Base-by-base conservation (phyloP, 805 yeast species). In the Kuraishia piskuri region DNA sequence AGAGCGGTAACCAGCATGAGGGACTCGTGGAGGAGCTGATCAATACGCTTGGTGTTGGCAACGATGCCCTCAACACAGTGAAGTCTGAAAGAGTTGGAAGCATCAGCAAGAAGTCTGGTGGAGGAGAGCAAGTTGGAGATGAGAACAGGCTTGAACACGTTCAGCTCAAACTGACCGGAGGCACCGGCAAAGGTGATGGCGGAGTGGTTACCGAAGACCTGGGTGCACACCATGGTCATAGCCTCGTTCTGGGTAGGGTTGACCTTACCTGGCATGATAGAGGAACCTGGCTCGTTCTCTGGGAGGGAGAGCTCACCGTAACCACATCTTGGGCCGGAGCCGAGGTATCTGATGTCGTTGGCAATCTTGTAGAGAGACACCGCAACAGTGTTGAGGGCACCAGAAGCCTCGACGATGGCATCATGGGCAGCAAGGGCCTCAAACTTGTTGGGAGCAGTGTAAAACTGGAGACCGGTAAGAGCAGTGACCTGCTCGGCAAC, bases 181-280 rank as follows among this genome's bases (percentile, higher is more conserved):
- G 99, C 97, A 67, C 99, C 99, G 48, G 97, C 96, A 68, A 89
- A 90, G 37, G 98, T 91, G 74, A 94, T 88, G 59, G 97, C 83
- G 48, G 96, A 74, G 74, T 94, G 85, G 84, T 94, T 94, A 71
- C 99, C 99, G 69, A 94, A 90, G 24, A 94, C 97, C 79, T 94
- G 99, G 58, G 94, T 82, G 69, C 96, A 90, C 57, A 92, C 97
- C 96, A 94, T 95, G 59, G 98, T 94, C 70, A 94, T 76, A 53
- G 99, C 99, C 80, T 94, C 99, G 72, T 91, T 91, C 78, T 94
- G 99, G 54, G 99, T 94, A 60, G 99, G 99, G 81, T 94, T 94
- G 58, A 94, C 97, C 77, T 94, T 94, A 69, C 99, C 99, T 52
- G 99, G 99, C 99, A 94, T 94, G 73, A 94, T 94, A 25, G 97